phyloP scores from a whole-genome alignment of 768 basidiomycete species.

The Rhodotorula graminis region DNA sequence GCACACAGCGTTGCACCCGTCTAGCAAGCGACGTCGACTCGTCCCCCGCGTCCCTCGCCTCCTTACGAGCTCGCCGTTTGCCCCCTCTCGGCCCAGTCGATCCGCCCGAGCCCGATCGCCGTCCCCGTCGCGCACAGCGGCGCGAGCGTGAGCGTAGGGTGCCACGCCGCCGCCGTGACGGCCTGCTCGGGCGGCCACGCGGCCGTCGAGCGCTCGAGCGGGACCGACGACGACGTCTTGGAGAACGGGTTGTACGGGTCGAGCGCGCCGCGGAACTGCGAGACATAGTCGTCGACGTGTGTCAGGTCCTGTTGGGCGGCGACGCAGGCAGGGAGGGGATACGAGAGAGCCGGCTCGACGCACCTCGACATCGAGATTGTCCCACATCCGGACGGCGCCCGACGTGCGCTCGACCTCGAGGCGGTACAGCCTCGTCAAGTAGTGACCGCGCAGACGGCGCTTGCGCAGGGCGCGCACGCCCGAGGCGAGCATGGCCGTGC shows the following conservation, averaged over 20 bases:
- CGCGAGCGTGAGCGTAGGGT: conserved; percentile 57
- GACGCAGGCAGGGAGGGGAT: neutral
- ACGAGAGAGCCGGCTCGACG: neutral
- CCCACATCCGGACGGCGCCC: conserved; percentile 79
- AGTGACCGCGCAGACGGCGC: conserved; percentile 57
- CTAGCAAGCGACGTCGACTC: no score
- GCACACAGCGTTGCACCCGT: no score
- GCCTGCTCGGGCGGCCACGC: conserved; percentile 76
- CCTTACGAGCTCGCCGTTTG: no score
- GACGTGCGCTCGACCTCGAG: conserved; percentile 77
- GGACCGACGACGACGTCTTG: neutral
- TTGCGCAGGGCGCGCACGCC: conserved; percentile 25
- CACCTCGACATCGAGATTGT: conserved; percentile 71
- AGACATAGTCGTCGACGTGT: no score
- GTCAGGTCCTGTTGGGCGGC: no score
- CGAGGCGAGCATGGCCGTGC: conserved; percentile 50
- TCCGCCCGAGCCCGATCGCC: conserved; percentile 75
- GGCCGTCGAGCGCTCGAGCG: conserved; percentile 50
- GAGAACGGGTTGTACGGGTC: conserved; percentile 1
- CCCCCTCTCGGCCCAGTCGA: conserved; percentile 58
- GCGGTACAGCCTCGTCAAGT: conserved; percentile 63
- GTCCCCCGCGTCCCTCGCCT: no score
- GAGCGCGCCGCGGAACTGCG: neutral
- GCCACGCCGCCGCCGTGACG: conserved; percentile 76
- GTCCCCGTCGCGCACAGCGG: conserved; percentile 69